These are phyloP conservation scores for Rhodosporidiobolus odoratus DNA, from an alignment of 768 basidiomycete genomes.

Conservation along the genomic window DNA sequence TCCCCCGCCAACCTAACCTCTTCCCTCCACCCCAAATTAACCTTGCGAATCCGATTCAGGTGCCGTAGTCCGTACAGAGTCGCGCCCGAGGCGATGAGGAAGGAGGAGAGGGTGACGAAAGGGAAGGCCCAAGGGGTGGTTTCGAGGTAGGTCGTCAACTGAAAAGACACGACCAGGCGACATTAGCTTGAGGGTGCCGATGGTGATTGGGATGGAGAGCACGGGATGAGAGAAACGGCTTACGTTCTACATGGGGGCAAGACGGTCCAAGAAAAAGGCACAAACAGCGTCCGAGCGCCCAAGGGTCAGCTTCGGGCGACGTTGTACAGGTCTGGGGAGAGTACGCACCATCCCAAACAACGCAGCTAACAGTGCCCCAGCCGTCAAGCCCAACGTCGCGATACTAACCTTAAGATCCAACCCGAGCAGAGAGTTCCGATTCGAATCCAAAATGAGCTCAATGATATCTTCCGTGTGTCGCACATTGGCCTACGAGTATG, in stretches of 20 bases:
- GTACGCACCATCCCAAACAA: slow-evolving; percentile 73
- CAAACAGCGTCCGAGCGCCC: too few relatives aligned
- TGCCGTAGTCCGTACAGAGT: slow-evolving; percentile 64
- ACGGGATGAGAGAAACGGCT: not conserved
- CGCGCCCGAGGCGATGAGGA: slow-evolving; percentile 58
- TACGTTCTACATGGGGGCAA: slow-evolving; percentile 3
- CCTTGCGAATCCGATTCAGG: slow-evolving; percentile 46
- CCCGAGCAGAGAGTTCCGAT: slow-evolving; percentile 83
- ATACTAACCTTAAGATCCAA: slow-evolving; percentile 94
- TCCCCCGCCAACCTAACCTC: slow-evolving; percentile 15
- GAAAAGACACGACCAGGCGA: slow-evolving; percentile 5
- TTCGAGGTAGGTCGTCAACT: slow-evolving; percentile 74
- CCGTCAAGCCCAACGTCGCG: slow-evolving; percentile 82
- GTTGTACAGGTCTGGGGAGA: not conserved
- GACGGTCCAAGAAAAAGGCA: too few relatives aligned
- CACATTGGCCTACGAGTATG: slow-evolving; percentile 66
- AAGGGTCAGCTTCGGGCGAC: not conserved
- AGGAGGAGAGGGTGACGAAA: slow-evolving; percentile 58
- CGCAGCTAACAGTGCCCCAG: slow-evolving; percentile 82
- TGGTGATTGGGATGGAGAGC: not conserved
- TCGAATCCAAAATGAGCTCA: slow-evolving; percentile 90
- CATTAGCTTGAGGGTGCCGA: not conserved
- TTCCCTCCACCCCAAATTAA: slow-evolving; percentile 43
- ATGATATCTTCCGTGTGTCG: slow-evolving; percentile 98
- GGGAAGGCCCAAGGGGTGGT: slow-evolving; percentile 67